Base-by-base conservation (phyloP, 805 yeast genomes). In the Candida argentea region DNA sequence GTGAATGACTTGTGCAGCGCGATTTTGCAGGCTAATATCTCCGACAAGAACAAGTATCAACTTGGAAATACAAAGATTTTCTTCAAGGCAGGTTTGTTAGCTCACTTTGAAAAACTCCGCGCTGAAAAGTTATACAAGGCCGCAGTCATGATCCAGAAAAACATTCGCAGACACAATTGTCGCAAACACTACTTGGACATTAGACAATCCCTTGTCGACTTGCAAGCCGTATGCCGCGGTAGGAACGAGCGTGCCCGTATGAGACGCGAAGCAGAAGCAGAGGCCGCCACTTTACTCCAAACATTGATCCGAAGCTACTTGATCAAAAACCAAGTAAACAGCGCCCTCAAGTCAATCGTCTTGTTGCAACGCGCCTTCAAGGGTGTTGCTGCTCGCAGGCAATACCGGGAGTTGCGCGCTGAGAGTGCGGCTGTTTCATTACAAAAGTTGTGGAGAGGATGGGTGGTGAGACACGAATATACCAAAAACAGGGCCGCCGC, bases 41-140 rank as follows among this genome's bases (percentile, higher is more conserved):
- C 76, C 15, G 82, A 75, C 48, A 67, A 65, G 20, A 57, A 63
- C 30, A 81, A 82, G 44, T 87, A 80, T 52, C 95, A 87, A 56
- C 67, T 83, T 34, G 98, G 98, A 59, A 75, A 83, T 48, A 81
- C 94, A 23, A 89, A 89, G 59, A 85, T 89, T 33, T 89, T 89
- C 61, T 84, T 89, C 63, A 80, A 94, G 46, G 95, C 96, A 17
- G 98, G 98, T 50, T 82, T 89, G 80, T 65, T 89, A 52, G 97
- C 96, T 4, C 76, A 75, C 37, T 66, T 89, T 43, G 98, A 89
- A 57, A 84, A 84, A 42, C 57, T 80, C 46, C 75, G 96, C 54
- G 61, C 86, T 18, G 82, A 79, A 37, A 83, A 86, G 44, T 70
- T 86, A 40, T 70, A 70, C 46, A 68, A 61, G 29, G 76, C 94